Evolutionary conservation across 495 filamentous ascomycete species (phyloP), one percentile per base, ranked within the genome.

Genomic region (Penicillium malachiteum): DNA sequence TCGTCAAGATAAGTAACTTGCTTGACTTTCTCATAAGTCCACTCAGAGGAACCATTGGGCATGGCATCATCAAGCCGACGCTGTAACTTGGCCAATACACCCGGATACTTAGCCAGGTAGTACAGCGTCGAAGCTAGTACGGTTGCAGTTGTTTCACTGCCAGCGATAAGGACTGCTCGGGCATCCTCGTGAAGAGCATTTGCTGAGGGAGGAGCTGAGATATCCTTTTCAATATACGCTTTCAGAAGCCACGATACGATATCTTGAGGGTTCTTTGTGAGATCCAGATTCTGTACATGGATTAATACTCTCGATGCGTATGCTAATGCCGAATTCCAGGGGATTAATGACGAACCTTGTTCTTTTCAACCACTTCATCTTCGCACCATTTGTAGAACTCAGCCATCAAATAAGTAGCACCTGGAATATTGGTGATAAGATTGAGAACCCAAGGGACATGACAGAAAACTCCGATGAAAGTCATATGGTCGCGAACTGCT

Each of bases 401-500:
- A 0, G 31, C 13, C 1, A 42, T 38, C 11, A n/a, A 21, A 4
- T 11, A 7, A 7, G 26, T 13, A 6, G 40, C 51, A 2, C 51
- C 51, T 45, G 42, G 51, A 38, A 48, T 33, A 9, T n/a, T 10
- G 9, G 3, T n/a, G 30, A 7, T 8, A 18, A 48, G 12, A 33
- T 33, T 14, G 12, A 48, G 3, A 10, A 34, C 4, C 51, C 51
- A 54, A 16, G 51, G 39, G 10, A 54, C 30, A 16, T 54, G 51
- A 9, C 5, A 8, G 10, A 26, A 3, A 17, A 37, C 9, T 7
- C 51, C 51, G 10, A 46, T 3, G 11, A 44, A 45, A 11, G 38
- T 35, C 46, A 69, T 63, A 12, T 64, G 60, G 10, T 59, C 50
- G 12, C 60, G 57, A 1, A 67, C 16, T 1, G 43, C 50, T 34